Percentiles rank a stretch among this genome's conserved stretches.
These are phyloP conservation scores for Medicago arabica DNA, from an alignment of 306 rosid species.

Conservation along the genomic window DNA sequence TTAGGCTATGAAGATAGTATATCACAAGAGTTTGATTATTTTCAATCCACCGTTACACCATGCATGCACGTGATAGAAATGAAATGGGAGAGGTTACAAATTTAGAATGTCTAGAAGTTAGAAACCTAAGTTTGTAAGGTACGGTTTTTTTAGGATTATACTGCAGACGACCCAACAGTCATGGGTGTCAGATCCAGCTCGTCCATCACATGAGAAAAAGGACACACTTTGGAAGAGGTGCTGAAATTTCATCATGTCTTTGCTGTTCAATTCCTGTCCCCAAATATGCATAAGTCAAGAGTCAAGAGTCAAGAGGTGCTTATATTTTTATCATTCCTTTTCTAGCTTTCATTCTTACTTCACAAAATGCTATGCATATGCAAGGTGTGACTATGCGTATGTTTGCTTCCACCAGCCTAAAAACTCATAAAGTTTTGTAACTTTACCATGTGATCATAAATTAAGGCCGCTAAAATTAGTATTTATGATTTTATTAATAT, in stretches of 20 bases:
- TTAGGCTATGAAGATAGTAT: too few species aligned
- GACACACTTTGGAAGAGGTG: conserved; percentile 17
- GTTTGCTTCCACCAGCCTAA: neutral
- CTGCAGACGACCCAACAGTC: conserved; percentile 55
- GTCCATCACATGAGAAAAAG: conserved; percentile 50
- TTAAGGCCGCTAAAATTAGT: neutral
- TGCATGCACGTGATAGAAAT: conserved; percentile 42
- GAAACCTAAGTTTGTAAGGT: conserved; percentile 48
- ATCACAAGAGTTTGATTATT: neutral
- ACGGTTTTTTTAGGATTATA: conserved; percentile 46
- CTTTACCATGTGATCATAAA: conserved; percentile 27
- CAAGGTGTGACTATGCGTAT: neutral
- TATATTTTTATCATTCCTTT: neutral
- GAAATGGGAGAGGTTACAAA: conserved; percentile 42
- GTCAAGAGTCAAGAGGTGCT: conserved; percentile 5
- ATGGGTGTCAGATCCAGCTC: conserved; percentile 66
- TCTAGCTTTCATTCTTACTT: conserved; percentile 41
- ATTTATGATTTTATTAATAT: too few species aligned
- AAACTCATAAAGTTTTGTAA: neutral
- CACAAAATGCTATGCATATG: conserved; percentile 25
- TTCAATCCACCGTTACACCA: conserved; percentile 15
- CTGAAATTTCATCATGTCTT: conserved; percentile 37
- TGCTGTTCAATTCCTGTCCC: conserved; percentile 44
- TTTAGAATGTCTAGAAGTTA: conserved; percentile 55
- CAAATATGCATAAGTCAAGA: conserved; percentile 18